Evolutionary conservation across 257 asterid species (phyloP).

Genomic region (Nicotiana paniculata): DNA sequence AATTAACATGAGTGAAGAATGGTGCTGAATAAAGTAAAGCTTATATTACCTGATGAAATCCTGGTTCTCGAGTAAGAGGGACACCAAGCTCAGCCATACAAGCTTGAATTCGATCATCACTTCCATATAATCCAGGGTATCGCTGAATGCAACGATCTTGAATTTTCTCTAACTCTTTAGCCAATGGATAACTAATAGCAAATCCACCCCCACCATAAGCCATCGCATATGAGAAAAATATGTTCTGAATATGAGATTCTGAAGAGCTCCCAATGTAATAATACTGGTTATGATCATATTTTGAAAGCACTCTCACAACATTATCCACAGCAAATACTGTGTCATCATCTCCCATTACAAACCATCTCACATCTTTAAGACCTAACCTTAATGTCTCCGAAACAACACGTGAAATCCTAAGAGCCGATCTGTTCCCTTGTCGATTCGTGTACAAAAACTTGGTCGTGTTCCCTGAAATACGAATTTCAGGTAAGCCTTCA

Average conservation of each 20-base stretch:
- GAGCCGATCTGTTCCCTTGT: slow-evolving; percentile 58
- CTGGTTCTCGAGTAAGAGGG: slow-evolving; percentile 66
- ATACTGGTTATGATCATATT: slow-evolving; percentile 60
- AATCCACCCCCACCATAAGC: slow-evolving; percentile 94
- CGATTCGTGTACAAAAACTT: slow-evolving; percentile 43
- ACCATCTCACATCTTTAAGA: slow-evolving; percentile 62
- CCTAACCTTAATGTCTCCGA: slow-evolving; percentile 71
- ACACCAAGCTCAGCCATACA: slow-evolving; percentile 91
- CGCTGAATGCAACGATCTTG: slow-evolving; percentile 75
- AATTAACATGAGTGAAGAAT: too few species aligned
- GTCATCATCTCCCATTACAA: slow-evolving; percentile 91
- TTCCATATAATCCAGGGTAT: slow-evolving; percentile 65
- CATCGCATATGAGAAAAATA: slow-evolving; percentile 66
- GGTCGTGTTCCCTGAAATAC: slow-evolving; percentile 49
- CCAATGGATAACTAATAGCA: slow-evolving; percentile 81
- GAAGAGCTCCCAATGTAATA: slow-evolving; percentile 77
- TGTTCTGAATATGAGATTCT: slow-evolving; percentile 77
- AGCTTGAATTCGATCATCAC: slow-evolving; percentile 83
- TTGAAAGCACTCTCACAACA: slow-evolving; percentile 49
- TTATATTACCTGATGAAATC: slow-evolving; percentile 71
- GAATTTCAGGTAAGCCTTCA: slow-evolving; percentile 48
- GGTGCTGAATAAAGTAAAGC: too few species aligned
- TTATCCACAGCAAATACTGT: slow-evolving; percentile 71
- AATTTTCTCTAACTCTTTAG: slow-evolving; percentile 64
- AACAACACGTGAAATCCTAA: slow-evolving; percentile 71